Evolutionary conservation across 2,329 filamentous ascomycete species (phyloP).

Genomic region (Colletotrichum zoysiae): DNA sequence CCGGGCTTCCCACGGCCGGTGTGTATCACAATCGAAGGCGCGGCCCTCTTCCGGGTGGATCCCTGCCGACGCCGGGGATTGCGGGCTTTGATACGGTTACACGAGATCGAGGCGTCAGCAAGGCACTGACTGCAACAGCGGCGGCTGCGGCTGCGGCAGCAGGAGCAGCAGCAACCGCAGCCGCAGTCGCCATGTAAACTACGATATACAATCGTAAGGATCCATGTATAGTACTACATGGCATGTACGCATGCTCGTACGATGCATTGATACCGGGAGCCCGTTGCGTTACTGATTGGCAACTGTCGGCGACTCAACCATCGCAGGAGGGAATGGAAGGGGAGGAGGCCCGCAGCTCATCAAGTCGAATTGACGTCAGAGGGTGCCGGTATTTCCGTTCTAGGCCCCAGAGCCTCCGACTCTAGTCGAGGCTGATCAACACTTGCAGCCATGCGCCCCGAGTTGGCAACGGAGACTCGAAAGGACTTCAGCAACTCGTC

Average conservation of each 20-base stretch:
- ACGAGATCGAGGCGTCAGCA: slow-evolving; percentile 20
- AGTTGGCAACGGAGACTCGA: not conserved
- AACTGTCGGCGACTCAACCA: slow-evolving; percentile 27
- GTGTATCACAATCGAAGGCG: slow-evolving; percentile 38
- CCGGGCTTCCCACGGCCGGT: slow-evolving; percentile 30
- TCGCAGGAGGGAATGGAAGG: slow-evolving; percentile 18
- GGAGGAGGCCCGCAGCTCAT: slow-evolving; percentile 5
- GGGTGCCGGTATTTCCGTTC: not conserved
- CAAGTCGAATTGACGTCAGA: slow-evolving; percentile 20
- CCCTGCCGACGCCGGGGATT: slow-evolving; percentile 21
- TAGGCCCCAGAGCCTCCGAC: not conserved
- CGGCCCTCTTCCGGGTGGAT: slow-evolving; percentile 30
- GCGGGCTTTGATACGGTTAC: slow-evolving; percentile 21
- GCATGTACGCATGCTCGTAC: not conserved
- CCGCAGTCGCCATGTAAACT: not conserved
- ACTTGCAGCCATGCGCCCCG: not conserved
- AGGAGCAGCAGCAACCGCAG: not conserved
- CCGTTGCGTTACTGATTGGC: slow-evolving; percentile 31
- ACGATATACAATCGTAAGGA: not conserved
- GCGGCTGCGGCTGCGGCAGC: not conserved
- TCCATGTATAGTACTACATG: not conserved
- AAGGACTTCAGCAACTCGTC: slow-evolving; percentile 6
- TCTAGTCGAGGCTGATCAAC: not conserved
- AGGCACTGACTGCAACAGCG: slow-evolving; percentile 3
- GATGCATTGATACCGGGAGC: not conserved